Percentiles rank a stretch among this genome's conserved stretches.
Evolutionary conservation across 169 alveolate genomes (phyloP).

Genomic region (Theileria parva): DNA sequence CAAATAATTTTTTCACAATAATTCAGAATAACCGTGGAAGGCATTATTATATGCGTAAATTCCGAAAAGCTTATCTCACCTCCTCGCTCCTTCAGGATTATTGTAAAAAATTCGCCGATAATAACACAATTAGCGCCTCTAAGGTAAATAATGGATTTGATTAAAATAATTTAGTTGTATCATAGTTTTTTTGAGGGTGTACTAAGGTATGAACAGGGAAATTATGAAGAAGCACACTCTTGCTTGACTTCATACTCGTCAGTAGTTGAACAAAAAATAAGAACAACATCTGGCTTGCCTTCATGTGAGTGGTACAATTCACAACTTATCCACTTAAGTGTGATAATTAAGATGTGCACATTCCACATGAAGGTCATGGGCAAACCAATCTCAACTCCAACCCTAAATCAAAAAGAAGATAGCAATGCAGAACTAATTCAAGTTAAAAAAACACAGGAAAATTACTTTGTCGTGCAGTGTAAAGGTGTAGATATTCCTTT

Average conservation of each 20-base stretch:
- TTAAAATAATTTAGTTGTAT: constrained; percentile 18
- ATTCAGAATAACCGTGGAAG: constrained; percentile 32
- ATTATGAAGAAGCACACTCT: constrained; percentile 37
- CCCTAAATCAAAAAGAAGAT: constrained; percentile 38
- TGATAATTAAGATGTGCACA: constrained; percentile 55
- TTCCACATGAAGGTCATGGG: constrained; percentile 65
- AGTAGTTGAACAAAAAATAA: constrained; percentile 57
- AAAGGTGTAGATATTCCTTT: constrained; percentile 31
- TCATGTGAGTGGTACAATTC: constrained; percentile 44
- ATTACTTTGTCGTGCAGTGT: constrained; percentile 37
- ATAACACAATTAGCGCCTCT: constrained; percentile 41
- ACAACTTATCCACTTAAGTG: constrained; percentile 53
- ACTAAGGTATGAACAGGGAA: constrained; percentile 46
- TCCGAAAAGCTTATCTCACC: constrained; percentile 35
- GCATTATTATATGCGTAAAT: constrained; percentile 51
- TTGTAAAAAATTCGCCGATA: constrained; percentile 43
- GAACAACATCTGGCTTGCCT: constrained; percentile 19
- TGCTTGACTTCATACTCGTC: constrained; percentile 46
- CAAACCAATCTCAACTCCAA: constrained; percentile 1
- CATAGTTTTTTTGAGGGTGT: constrained; percentile 57
- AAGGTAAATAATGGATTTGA: constrained; percentile 13
- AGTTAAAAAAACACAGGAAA: constrained; percentile 18
- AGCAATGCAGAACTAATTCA: constrained; percentile 44
- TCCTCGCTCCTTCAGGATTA: constrained; percentile 31
- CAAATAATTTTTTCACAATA: neutral